Conservation (phyloP, 2,329 filamentous ascomycete species). For the Ramularia endophylla region DNA sequence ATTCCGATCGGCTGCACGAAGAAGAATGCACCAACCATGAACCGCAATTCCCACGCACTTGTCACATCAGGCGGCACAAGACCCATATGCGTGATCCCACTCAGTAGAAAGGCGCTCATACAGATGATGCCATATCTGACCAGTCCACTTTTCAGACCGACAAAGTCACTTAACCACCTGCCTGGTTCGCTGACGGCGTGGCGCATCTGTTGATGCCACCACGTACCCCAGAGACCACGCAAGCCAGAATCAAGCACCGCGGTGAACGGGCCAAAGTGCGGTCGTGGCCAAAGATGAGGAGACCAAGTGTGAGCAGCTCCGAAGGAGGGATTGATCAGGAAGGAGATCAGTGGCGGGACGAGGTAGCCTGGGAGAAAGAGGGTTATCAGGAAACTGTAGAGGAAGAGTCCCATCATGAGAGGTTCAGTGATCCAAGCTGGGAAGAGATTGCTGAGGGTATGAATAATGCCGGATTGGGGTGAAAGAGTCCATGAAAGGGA, state of each 20-base stretch:
- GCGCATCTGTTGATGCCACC: conserved; percentile 31
- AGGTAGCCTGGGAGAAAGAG: conserved; percentile 21
- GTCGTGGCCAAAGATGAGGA: conserved; percentile 24
- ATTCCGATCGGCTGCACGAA: conserved; percentile 26
- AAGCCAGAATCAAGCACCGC: conserved; percentile 20
- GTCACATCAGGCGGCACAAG: conserved; percentile 26
- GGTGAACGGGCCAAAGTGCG: conserved; percentile 24
- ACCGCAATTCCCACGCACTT: conserved; percentile 13
- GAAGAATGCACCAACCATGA: conserved; percentile 22
- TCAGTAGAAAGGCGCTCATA: conserved; percentile 22
- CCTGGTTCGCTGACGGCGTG: conserved; percentile 21
- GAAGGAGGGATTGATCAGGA: conserved; percentile 5
- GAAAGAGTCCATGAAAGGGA: too few species aligned
- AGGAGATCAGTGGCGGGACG: conserved; percentile 20
- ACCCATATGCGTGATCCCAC: conserved; percentile 27
- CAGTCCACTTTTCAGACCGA: conserved; percentile 10
- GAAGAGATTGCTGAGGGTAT: neutral
- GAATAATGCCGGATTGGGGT: conserved; percentile 3
- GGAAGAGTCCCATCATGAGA: conserved; percentile 21
- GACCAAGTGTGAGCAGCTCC: conserved; percentile 16
- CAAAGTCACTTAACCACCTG: conserved; percentile 17
- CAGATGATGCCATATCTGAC: conserved; percentile 21
- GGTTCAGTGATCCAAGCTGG: conserved; percentile 18
- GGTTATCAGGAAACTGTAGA: conserved; percentile 23
- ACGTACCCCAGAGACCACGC: conserved; percentile 26